A percentile compares a stretch with the other conserved stretches of the same genome.
phyloP scores from a whole-genome alignment of 2,329 filamentous ascomycete genomes.

The Penicillium sp. region DNA sequence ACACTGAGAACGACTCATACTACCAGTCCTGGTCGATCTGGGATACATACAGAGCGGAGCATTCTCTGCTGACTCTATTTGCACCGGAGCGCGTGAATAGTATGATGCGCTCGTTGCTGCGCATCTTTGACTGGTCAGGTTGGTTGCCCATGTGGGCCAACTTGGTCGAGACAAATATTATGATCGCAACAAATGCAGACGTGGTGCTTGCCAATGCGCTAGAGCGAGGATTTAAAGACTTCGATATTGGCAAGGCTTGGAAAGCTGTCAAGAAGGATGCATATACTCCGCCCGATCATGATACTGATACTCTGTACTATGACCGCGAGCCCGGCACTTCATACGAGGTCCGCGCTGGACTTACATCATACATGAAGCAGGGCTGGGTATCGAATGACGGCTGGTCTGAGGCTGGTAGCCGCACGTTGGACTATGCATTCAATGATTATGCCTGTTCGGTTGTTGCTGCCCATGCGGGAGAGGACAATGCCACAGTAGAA shows the following conservation, averaged over 20 bases:
- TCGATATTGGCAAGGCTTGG: conserved; percentile 47
- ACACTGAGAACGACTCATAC: conserved; percentile 45
- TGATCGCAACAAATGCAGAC: conserved; percentile 51
- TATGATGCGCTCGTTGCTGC: conserved; percentile 49
- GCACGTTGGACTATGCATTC: conserved; percentile 50
- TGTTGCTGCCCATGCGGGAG: conserved; percentile 40
- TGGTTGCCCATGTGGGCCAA: conserved; percentile 52
- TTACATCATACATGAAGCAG: conserved; percentile 45
- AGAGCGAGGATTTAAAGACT: conserved; percentile 42
- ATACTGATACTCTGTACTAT: conserved; percentile 47
- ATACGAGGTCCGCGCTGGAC: conserved; percentile 47
- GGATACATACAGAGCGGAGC: conserved; percentile 51
- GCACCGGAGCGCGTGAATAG: conserved; percentile 47
- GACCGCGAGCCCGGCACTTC: conserved; percentile 48
- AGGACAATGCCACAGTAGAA: conserved; percentile 30
- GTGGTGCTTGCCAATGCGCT: conserved; percentile 50
- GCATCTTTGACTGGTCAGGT: conserved; percentile 49
- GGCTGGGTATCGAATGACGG: conserved; percentile 50
- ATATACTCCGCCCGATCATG: conserved; percentile 45
- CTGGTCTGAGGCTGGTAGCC: conserved; percentile 48
- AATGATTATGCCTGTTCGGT: conserved; percentile 46
- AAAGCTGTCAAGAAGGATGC: conserved; percentile 46
- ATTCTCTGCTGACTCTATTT: conserved; percentile 47
- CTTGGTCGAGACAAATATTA: conserved; percentile 51
- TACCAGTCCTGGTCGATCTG: conserved; percentile 53